phyloP scores from a whole-genome alignment of 768 basidiomycete genomes.

The Collybia mongolica region DNA sequence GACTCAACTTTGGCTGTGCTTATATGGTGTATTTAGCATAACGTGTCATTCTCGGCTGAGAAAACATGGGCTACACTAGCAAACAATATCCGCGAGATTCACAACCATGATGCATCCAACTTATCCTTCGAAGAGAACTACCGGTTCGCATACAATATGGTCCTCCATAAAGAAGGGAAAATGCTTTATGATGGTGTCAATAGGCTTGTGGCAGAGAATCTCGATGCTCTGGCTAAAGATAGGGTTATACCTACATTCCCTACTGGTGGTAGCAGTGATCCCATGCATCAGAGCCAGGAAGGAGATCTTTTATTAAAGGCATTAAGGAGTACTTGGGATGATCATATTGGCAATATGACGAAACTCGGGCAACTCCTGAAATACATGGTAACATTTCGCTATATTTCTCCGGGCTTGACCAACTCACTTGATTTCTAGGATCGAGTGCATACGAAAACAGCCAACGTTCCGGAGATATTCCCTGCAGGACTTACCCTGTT shows the following conservation, averaged over 20 bases:
- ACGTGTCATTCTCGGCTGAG: conserved; percentile 71
- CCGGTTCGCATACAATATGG: conserved; percentile 21
- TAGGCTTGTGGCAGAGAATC: conserved; percentile 76
- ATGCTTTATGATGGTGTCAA: conserved; percentile 85
- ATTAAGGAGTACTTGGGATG: conserved; percentile 86
- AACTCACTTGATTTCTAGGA: conserved; percentile 55
- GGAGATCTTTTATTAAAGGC: conserved; percentile 85
- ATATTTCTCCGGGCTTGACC: conserved; percentile 1
- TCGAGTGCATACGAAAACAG: conserved; percentile 77
- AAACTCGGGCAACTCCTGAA: conserved; percentile 88
- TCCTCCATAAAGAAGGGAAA: conserved; percentile 27
- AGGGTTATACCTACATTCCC: conserved; percentile 85
- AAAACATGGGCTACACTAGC: conserved; percentile 83
- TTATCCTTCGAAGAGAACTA: conserved; percentile 63
- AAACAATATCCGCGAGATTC: conserved; percentile 89
- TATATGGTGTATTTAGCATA: conserved; percentile 48
- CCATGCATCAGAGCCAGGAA: conserved; percentile 75
- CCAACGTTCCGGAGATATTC: conserved; percentile 77
- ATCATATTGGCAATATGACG: conserved; percentile 86
- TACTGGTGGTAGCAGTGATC: conserved; percentile 61
- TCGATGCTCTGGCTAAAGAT: conserved; percentile 73
- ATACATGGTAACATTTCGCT: conserved; percentile 73
- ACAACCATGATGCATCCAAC: conserved; percentile 87
- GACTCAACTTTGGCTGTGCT: not conserved
- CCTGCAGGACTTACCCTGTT: conserved; percentile 85